Evolutionary conservation across 371 early-diverging fungal genomes (phyloP).

Genomic region (Syncephalastrum monosporum): DNA sequence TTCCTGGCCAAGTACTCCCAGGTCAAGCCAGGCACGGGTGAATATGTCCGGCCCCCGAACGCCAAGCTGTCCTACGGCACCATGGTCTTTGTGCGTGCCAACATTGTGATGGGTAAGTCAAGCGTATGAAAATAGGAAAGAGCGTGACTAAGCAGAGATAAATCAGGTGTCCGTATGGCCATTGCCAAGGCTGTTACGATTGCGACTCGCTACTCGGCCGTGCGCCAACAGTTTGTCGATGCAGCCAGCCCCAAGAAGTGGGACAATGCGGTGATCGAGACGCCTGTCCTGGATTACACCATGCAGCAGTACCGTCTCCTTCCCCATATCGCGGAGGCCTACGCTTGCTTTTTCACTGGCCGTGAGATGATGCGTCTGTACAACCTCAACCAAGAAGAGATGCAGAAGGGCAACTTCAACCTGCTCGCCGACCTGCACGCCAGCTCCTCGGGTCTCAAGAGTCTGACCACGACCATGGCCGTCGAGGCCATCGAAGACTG

Average conservation of each 20-base stretch:
- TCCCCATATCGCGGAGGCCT: slow-evolving; percentile 69
- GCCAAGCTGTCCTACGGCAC: slow-evolving; percentile 75
- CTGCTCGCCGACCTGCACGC: slow-evolving; percentile 84
- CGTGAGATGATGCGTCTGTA: slow-evolving; percentile 65
- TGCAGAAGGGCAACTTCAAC: slow-evolving; percentile 51
- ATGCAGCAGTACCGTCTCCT: slow-evolving; percentile 77
- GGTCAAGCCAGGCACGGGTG: slow-evolving; percentile 65
- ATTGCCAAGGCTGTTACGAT: slow-evolving; percentile 58
- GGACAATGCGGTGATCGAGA: slow-evolving; percentile 48
- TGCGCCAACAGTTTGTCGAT: slow-evolving; percentile 54
- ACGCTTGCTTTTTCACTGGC: slow-evolving; percentile 72
- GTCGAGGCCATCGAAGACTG: slow-evolving; percentile 77
- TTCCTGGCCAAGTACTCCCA: slow-evolving; percentile 81
- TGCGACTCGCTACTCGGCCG: slow-evolving; percentile 48
- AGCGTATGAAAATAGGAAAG: background rate
- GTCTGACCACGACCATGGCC: slow-evolving; percentile 74
- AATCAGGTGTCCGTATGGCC: slow-evolving; percentile 34
- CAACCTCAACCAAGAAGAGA: slow-evolving; percentile 54
- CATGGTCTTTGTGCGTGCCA: slow-evolving; percentile 73
- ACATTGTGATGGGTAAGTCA: slow-evolving; percentile 54
- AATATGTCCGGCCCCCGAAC: slow-evolving; percentile 67
- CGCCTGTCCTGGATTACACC: slow-evolving; percentile 76
- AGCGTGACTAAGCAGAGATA: slow-evolving; percentile 9
- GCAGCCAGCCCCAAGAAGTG: slow-evolving; percentile 44
- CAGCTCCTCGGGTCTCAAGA: slow-evolving; percentile 82